Evolutionary conservation across 257 asterid genomes (phyloP).

Genomic region (Penstemon eatonii): DNA sequence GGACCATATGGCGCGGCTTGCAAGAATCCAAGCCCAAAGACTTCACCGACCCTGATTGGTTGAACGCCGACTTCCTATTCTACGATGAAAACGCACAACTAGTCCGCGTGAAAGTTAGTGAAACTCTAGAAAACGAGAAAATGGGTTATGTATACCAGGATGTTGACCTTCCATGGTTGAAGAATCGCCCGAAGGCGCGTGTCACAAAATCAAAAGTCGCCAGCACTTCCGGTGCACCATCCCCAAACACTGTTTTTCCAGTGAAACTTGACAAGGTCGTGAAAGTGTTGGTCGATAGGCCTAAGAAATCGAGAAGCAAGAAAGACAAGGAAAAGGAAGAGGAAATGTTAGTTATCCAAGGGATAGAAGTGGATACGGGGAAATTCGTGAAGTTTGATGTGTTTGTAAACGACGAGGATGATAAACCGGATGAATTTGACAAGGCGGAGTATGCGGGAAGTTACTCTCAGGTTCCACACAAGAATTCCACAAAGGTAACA

Average conservation of each 20-base stretch:
- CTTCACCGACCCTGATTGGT: conserved; percentile 37
- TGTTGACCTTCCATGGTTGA: conserved; percentile 45
- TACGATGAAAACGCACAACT: conserved; percentile 48
- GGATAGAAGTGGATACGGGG: conserved; percentile 34
- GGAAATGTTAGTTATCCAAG: conserved; percentile 44
- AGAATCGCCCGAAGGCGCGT: conserved; percentile 33
- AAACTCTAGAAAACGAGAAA: conserved; percentile 34
- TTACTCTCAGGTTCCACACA: conserved; percentile 44
- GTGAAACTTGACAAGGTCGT: conserved; percentile 41
- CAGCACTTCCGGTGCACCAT: conserved; percentile 2
- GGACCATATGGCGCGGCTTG: conserved; percentile 42
- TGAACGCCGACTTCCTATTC: conserved; percentile 36
- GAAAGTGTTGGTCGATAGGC: conserved; percentile 44
- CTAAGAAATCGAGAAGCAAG: conserved; percentile 38
- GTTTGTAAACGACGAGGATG: conserved; percentile 50
- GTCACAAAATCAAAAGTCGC: conserved; percentile 34
- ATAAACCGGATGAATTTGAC: conserved; percentile 32
- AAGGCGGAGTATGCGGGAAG: conserved; percentile 53
- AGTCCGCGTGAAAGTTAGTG: conserved; percentile 35
- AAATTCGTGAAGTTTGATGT: conserved; percentile 46
- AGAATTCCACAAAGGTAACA: conserved; percentile 24
- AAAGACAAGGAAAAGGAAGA: conserved; percentile 36
- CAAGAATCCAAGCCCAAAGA: conserved; percentile 35
- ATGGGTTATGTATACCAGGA: conserved; percentile 43
- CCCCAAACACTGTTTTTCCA: conserved; percentile 30